Base-by-base conservation (phyloP, 208 protist genomes). In the Trypanosoma scelopori region DNA sequence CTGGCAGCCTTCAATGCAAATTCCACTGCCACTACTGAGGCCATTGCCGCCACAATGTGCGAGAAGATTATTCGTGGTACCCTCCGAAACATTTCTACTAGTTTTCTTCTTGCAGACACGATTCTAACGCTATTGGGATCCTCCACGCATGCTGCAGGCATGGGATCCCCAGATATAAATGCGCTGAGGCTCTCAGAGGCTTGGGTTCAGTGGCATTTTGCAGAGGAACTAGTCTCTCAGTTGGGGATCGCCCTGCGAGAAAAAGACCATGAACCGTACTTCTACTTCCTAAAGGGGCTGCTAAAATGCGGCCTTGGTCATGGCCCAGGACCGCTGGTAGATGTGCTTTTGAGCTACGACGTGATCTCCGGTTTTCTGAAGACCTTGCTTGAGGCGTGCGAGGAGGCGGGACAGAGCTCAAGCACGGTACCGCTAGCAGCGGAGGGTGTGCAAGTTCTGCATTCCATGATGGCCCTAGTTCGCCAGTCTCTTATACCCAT, bases 241-340 rank as follows among this genome's bases (percentile, higher is more conserved):
- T 50, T 83, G 23, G 45, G 53, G 1, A 65, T 60, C 16, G 82
- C 78, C 4, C 69, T 89, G 15, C 48, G 53, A 23, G 60, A 76
- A 12, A 58, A 62, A 3, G 46, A 55, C n/a, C 52, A 71, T 55
- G 78, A 89, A 56, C 72, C 81, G 50, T 89, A 87, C 72, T 92
- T 89, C 55, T 81, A 84, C 66, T 85, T 92, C 49, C 70, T 83
- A 25, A 76, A 79, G 45, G 85, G 87, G 61, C 39, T 92, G 45
- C 56, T 92, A 43, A 87, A 87, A 53, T 82, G 78, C 53, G 85
- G 85, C 15, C 82, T 81, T 61, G 87, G 78, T 57, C 80, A 89
- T 67, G 82, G 74, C 52, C 80, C 85, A 28, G 85, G 85, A 1
- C 85, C 85, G 1, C 47, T 92, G 7, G 81, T 84, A 15, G 85